Evolutionary conservation across 352 stramenopile species (phyloP).

Genomic region (Phytopythium montanum): DNA sequence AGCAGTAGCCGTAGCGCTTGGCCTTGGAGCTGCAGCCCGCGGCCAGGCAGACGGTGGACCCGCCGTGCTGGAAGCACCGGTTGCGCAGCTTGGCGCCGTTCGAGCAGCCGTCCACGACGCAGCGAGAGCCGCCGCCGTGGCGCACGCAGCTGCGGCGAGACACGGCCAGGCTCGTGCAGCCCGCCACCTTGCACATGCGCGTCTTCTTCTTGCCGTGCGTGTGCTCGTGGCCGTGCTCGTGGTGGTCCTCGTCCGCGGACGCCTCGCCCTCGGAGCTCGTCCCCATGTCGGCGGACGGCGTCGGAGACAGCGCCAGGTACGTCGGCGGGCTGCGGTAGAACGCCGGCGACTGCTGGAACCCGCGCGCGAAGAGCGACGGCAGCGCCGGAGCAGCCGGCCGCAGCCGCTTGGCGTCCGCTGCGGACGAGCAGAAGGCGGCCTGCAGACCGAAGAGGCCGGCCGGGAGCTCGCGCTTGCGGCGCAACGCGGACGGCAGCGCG

Average conservation of each 20-base stretch:
- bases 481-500: constrained; percentile 14
- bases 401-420: constrained; percentile 13
- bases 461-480: constrained; percentile 9
- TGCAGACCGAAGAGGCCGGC: not conserved
- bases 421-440: not conserved
- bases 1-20: constrained; percentile 83
- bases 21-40: constrained; percentile 64
- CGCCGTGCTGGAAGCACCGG: constrained; percentile 75
- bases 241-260: constrained; percentile 25
- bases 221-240: constrained; percentile 8
- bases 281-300: constrained; percentile 10
- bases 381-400: constrained; percentile 5
- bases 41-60: constrained; percentile 62
- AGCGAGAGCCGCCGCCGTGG: constrained; percentile 42
- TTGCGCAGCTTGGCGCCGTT: constrained; percentile 75
- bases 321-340: not conserved
- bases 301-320: constrained; percentile 9
- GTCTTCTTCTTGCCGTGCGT: constrained; percentile 37
- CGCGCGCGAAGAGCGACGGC: constrained; percentile 18
- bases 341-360: not conserved
- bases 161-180: constrained; percentile 60
- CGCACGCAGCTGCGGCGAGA: constrained; percentile 46
- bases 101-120: constrained; percentile 47
- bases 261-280: constrained; percentile 26
- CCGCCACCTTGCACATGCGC: constrained; percentile 55